Evolutionary conservation across 179 eudicot genomes (phyloP).

Genomic region (Gypsophila paniculata): DNA sequence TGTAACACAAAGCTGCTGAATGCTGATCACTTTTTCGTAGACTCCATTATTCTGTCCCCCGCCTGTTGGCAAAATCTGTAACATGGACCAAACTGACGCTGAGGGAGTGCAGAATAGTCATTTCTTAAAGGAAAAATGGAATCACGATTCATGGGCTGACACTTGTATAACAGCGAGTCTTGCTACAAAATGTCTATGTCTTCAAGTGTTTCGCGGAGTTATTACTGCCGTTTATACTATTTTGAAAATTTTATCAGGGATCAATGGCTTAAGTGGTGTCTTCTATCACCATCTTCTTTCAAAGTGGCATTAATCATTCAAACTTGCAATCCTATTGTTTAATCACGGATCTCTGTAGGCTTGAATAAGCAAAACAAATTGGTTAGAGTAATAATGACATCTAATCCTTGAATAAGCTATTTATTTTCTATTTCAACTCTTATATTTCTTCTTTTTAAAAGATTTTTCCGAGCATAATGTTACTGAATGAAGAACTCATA

Average conservation of each 20-base stretch:
- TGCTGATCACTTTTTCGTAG: not conserved
- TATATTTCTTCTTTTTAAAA: conserved; percentile 8
- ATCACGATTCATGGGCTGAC: not conserved
- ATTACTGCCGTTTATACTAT: not conserved
- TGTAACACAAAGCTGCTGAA: not conserved
- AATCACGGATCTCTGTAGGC: not conserved
- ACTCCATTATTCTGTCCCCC: not conserved
- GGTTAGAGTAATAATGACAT: not conserved
- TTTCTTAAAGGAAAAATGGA: not conserved
- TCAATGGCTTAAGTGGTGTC: not conserved
- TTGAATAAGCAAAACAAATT: not conserved
- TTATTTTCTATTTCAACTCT: not conserved
- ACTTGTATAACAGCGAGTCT: not conserved
- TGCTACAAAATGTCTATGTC: not conserved
- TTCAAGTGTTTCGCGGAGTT: not conserved
- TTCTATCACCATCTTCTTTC: conserved; percentile 1
- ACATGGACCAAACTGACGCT: not conserved
- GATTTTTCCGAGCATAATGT: conserved; percentile 16
- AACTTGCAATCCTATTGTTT: conserved; percentile 6
- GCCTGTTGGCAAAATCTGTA: not conserved
- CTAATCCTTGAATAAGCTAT: not conserved
- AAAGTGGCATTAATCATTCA: not conserved
- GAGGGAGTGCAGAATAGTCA: not conserved
- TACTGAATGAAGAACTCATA: conserved; percentile 23
- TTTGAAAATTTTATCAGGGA: not conserved